phyloP scores from a whole-genome alignment of 352 stramenopile genomes.

The Phytophthora sojae region DNA sequence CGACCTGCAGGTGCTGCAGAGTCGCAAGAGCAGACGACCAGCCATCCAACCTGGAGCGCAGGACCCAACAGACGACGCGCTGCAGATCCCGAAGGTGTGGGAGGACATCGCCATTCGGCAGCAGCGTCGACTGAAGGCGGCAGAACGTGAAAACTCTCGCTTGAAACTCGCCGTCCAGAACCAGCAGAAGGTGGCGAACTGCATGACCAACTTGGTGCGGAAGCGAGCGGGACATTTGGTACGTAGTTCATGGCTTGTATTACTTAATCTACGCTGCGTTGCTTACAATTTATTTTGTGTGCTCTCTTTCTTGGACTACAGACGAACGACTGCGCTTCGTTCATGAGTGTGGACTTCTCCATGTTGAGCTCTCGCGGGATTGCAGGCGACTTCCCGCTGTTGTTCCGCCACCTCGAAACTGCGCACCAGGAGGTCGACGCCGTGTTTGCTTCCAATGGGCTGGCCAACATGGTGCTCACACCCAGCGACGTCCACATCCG shows the following conservation, averaged over 20 bases:
- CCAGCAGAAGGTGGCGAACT: slow-evolving; percentile 33
- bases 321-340: slow-evolving; percentile 37
- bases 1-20: slow-evolving; percentile 48
- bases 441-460: slow-evolving; percentile 42
- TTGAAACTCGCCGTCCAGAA: slow-evolving; percentile 53
- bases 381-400: slow-evolving; percentile 33
- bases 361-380: slow-evolving; percentile 34
- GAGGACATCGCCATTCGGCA: slow-evolving; percentile 43
- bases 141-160: slow-evolving; percentile 51
- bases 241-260: not conserved
- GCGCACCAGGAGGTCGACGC: slow-evolving; percentile 38
- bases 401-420: slow-evolving; percentile 42
- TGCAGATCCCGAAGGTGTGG: slow-evolving; percentile 36
- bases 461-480: slow-evolving; percentile 43
- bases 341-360: slow-evolving; percentile 29
- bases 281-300: slow-evolving; percentile 5
- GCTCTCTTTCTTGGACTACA: slow-evolving; percentile 18
- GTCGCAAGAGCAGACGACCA: slow-evolving; percentile 26
- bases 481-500: slow-evolving; percentile 42
- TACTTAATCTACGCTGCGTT: not conserved
- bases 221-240: slow-evolving; percentile 39
- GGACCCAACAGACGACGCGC: slow-evolving; percentile 1
- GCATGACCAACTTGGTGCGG: slow-evolving; percentile 29
- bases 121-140: slow-evolving; percentile 38
- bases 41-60: not conserved